Evolutionary conservation across 768 basidiomycete genomes (phyloP).

Genomic region (Leccinum longicurvipes): DNA sequence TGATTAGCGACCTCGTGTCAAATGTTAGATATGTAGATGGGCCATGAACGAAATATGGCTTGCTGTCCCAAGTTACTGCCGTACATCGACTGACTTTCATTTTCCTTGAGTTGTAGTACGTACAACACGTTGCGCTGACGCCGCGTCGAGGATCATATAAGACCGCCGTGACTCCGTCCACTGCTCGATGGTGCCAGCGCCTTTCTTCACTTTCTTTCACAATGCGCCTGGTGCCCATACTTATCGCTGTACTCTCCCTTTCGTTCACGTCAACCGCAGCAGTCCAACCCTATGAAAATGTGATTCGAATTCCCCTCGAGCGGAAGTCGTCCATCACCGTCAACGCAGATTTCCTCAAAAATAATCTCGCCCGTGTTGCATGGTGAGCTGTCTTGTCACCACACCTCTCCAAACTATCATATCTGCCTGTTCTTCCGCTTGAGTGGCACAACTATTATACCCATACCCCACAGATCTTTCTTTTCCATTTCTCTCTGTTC

Average conservation of each 20-base stretch:
- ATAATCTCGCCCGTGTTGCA: constrained; percentile 13
- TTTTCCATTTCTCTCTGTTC: not conserved
- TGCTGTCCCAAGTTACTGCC: not conserved
- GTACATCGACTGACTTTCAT: not conserved
- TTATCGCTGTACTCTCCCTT: constrained; percentile 16
- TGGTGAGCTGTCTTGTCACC: constrained; percentile 15
- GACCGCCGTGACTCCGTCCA: not conserved
- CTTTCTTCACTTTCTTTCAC: constrained; percentile 3
- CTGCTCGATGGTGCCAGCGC: not conserved
- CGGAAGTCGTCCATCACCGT: constrained; percentile 17
- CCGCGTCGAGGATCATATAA: not conserved
- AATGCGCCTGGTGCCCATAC: constrained; percentile 18
- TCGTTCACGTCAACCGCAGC: constrained; percentile 4
- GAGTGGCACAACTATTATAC: not conserved
- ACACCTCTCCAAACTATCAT: no score
- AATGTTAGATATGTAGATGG: no score
- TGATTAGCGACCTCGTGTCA: not conserved
- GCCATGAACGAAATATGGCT: no score
- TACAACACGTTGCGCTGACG: not conserved
- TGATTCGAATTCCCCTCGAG: constrained; percentile 22
- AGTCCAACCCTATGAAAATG: not conserved
- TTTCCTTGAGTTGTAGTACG: constrained; percentile 4
- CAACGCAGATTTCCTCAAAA: constrained; percentile 10
- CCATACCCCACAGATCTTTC: not conserved
- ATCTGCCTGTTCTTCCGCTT: not conserved